Evolutionary conservation across 805 yeast genomes (phyloP).

Genomic region (Diddensiella santjacobensis): DNA sequence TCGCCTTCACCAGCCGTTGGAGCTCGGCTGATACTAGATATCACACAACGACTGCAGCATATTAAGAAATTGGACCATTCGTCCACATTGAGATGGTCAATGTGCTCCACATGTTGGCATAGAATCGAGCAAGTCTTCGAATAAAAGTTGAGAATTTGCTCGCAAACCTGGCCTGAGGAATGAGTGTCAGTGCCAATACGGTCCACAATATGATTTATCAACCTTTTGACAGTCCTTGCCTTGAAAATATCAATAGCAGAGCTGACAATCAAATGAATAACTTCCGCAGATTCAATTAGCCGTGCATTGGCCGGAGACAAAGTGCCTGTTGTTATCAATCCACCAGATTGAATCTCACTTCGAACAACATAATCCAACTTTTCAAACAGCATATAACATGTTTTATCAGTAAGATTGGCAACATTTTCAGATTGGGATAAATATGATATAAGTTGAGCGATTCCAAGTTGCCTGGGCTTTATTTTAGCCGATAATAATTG

Average conservation of each 20-base stretch:
- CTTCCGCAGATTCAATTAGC: conserved; percentile 14
- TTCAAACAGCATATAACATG: background rate
- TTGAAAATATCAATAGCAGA: conserved; percentile 2
- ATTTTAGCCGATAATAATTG: conserved; percentile 5
- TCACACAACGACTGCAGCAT: background rate
- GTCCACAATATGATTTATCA: conserved; percentile 6
- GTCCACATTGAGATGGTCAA: conserved; percentile 18
- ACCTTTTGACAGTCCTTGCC: conserved; percentile 3
- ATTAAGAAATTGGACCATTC: conserved; percentile 7
- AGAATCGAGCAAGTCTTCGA: conserved; percentile 15
- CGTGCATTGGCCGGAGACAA: conserved; percentile 5
- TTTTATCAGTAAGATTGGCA: conserved; percentile 1
- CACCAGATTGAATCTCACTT: background rate
- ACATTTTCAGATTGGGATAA: conserved; percentile 2
- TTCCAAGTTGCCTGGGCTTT: conserved; percentile 4
- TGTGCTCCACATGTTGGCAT: conserved; percentile 20
- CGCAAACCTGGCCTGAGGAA: conserved; percentile 3
- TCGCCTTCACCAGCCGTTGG: background rate
- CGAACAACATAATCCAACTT: background rate
- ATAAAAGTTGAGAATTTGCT: conserved; percentile 20
- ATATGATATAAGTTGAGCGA: conserved; percentile 8
- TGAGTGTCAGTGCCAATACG: background rate
- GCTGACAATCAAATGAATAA: conserved; percentile 1
- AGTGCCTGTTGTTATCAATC: background rate
- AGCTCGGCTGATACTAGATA: background rate